Evolutionary conservation across 2,329 filamentous ascomycete species (phyloP), one percentile per base, ranked within the genome.

Genomic region (Gliomastix tumulicola): DNA sequence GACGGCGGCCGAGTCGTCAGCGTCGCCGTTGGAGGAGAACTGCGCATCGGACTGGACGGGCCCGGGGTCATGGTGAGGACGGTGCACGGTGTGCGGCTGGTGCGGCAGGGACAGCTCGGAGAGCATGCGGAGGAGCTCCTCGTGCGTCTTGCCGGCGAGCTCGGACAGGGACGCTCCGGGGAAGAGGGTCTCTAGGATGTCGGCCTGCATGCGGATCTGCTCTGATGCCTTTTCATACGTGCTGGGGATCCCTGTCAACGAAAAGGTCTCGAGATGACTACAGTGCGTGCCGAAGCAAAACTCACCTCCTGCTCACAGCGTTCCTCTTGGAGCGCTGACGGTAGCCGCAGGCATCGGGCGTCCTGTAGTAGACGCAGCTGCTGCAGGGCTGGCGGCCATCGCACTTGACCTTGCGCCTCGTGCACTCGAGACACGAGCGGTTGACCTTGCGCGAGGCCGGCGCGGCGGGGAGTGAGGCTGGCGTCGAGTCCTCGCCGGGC

Each of bases 301-400:
- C 38, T 35, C 37, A 49, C 52, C 51, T 50, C 35, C 53, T 48
- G 20, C 52, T 56, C 11, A 53, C 48, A 18, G 53, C 50, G 23
- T 55, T 51, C 8, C 54, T 43, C 32, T 44, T 52, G 17, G 47
- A 54, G 6, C 53, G 49, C 33, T 55, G 52, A 25, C 49, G 48
- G 22, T 55, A 57, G 35, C 47, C 46, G 35, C 53, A 56, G 5
- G 43, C 32, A 5, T 54, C 45, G 2, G 47, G 37, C 3, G 44
- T 44, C 15, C 47, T 43, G 34, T 55, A 54, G 35, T 54, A 53
- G 23, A 45, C 62, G 11, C 68, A 66, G 20, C 72, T 54, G 3
- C 46, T 39, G 37, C 54, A 57, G 21, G 54, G 55, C 19, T 47
- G 31, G 3, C 46, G 50, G 11, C 55, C 52, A 38, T 58, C 54